A percentile compares a stretch with the other conserved stretches of the same genome.
Evolutionary conservation across 306 rosid species (phyloP).

Genomic region (Crataegus laevigata): DNA sequence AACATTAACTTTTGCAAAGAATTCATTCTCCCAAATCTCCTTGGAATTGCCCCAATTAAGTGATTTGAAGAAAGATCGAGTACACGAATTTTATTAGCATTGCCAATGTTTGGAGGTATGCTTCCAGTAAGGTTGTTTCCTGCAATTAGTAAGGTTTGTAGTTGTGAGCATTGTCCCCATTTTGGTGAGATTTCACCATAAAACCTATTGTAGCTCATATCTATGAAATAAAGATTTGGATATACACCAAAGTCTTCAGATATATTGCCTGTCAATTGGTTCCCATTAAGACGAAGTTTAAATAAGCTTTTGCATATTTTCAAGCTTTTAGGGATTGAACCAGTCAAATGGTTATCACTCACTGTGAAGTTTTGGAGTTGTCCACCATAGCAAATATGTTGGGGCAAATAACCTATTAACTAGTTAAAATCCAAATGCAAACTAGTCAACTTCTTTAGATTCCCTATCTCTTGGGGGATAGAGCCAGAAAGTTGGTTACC

Average conservation of each 20-base stretch:
- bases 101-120: neutral
- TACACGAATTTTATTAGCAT: neutral
- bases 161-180: constrained; percentile 19
- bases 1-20: neutral
- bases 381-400: neutral
- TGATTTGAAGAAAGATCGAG: neutral
- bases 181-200: constrained; percentile 22
- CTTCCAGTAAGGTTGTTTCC: constrained; percentile 16
- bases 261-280: constrained; percentile 17
- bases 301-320: constrained; percentile 17
- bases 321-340: constrained; percentile 22
- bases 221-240: constrained; percentile 24
- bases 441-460: accelerated
- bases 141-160: constrained; percentile 16
- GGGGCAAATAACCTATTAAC: neutral
- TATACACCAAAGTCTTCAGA: constrained; percentile 26
- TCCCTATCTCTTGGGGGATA: neutral
- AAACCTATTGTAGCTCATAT: constrained; percentile 20
- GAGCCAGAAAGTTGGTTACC: neutral
- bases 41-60: neutral
- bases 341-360: constrained; percentile 2
- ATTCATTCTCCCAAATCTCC: neutral
- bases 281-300: constrained; percentile 15
- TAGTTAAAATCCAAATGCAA: accelerated
- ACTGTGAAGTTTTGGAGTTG: constrained; percentile 7